Evolutionary conservation across 2,329 filamentous ascomycete species (phyloP), one percentile per base, ranked within the genome.

Genomic region (Trichoderma asperellum): DNA sequence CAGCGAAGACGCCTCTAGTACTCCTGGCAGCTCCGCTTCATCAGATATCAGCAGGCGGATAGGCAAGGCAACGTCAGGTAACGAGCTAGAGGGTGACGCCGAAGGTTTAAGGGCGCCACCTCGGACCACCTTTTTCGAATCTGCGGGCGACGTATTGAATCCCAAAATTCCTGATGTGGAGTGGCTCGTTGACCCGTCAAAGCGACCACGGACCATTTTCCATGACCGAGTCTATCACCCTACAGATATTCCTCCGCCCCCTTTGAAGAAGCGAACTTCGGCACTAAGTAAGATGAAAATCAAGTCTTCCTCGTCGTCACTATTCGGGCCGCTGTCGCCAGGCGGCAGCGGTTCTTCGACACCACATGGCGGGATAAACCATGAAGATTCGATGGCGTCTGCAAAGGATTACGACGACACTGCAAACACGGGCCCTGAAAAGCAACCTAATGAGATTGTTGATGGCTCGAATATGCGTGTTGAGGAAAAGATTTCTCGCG

Each of bases 191-290:
- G 92, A 98, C 74, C 95, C 96, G 8, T 86, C 90, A 1, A 91
- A 88, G 62, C 90, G 96, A 18, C 89, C 93, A 0, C 88, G 93
- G 58, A 95, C 95, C 1, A 99, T 99, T 70, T 98, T 98, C 80
- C 96, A 99, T 79, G 96, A 99, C 78, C 91, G 96, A 12, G 88
- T 99, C 18, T 99, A 99, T 77, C 93, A 97, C 75, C 94, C 96
- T 0, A 87, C 91, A 55, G 96, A 99, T 76, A 97, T 99, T 43
- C 96, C 96, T 0, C 89, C 91, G 0, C 92, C 94, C 10, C 91
- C 92, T 0, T 80, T 89, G 53, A 90, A 89, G 77, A 86, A 83
- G 74, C 83, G 85, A 3, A 74, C 80, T 1, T 79, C 83, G 1
- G 74, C 80, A 0, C 76, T 83, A 12, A 75, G 76, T 35, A 81